A percentile compares a stretch with the other conserved stretches of the same genome.
Conservation (phyloP, 495 filamentous ascomycete genomes). For the Hypomontagnella submonticulosa region DNA sequence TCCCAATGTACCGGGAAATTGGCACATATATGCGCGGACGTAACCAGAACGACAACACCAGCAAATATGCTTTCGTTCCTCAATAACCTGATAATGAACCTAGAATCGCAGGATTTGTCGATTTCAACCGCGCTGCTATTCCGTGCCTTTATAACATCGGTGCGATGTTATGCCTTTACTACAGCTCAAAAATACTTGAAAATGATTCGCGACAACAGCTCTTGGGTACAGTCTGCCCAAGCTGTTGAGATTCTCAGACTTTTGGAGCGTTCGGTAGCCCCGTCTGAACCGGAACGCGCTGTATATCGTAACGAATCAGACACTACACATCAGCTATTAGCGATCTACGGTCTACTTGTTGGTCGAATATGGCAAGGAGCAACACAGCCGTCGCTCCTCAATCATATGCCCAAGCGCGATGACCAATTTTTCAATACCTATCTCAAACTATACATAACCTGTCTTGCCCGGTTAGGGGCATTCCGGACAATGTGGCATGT, state of each 20-base stretch:
- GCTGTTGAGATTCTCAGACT: not conserved
- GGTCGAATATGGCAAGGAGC: conserved; percentile 4
- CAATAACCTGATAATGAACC: conserved; percentile 40
- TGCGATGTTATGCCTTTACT: conserved; percentile 15
- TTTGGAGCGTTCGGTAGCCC: not conserved
- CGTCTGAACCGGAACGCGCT: not conserved
- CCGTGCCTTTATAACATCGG: conserved; percentile 16
- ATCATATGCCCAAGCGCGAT: not conserved
- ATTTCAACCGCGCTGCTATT: conserved; percentile 12
- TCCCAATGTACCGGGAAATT: conserved; percentile 15
- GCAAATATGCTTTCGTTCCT: conserved; percentile 36
- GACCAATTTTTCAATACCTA: not conserved
- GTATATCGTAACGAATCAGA: not conserved
- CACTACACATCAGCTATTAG: conserved; percentile 16
- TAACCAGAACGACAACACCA: not conserved
- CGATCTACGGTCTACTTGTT: conserved; percentile 24
- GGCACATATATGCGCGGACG: not conserved
- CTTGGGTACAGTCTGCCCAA: not conserved
- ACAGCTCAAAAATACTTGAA: conserved; percentile 30
- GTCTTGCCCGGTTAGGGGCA: conserved; percentile 43
- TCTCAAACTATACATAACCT: conserved; percentile 27
- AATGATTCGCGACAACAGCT: conserved; percentile 4
- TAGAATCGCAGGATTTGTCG: conserved; percentile 10
- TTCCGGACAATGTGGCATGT: conserved; percentile 45
- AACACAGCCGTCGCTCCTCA: conserved; percentile 8